Evolutionary conservation across 257 asterid genomes (phyloP), one percentile per base, ranked within the genome.

Genomic region (Plantago major): DNA sequence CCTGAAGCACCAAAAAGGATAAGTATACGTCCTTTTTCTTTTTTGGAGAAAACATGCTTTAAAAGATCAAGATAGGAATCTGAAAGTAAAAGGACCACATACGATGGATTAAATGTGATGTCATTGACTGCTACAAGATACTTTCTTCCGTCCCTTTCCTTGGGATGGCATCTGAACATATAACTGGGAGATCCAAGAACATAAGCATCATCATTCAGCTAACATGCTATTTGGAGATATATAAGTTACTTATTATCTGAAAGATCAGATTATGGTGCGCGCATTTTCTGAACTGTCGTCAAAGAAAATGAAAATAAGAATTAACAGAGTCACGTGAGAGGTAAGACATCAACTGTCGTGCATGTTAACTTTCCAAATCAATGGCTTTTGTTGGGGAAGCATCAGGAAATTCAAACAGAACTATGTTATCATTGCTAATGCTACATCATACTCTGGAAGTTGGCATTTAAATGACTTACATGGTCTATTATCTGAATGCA

Each of bases 111-210:
- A 68, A 88, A 86, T 59, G 84, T 77, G 69, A 91, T 82, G 72
- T 88, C 96, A 46, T 91, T 88, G 67, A 91, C 87, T n/a, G 95
- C 64, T 55, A 59, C 85, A 55, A 79, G 74, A 72, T 78, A 84
- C 56, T 58, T 73, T 46, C 64, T 75, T 57, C 90, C 85, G 59
- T 76, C 74, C 77, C 59, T 85, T 63, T 67, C 73, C 79, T 75
- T 84, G 18, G 95, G 96, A 67, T 85, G 81, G 76, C 98, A 92
- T 80, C 77, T 81, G 73, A 92, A 92, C 64, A 84, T 86, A 62
- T 89, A 92, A 58, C 99, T 92, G 85, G 74, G 43, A 70, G 64
- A 58, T 46, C 10, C 59, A 71, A 63, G 19, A 42, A 61, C 56
- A 46, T 56, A 64, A 60, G 62, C 51, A 58, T 26, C 58, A 18